Conservation (phyloP, 2,329 filamentous ascomycete genomes). For the Sphaerulina musiva region DNA sequence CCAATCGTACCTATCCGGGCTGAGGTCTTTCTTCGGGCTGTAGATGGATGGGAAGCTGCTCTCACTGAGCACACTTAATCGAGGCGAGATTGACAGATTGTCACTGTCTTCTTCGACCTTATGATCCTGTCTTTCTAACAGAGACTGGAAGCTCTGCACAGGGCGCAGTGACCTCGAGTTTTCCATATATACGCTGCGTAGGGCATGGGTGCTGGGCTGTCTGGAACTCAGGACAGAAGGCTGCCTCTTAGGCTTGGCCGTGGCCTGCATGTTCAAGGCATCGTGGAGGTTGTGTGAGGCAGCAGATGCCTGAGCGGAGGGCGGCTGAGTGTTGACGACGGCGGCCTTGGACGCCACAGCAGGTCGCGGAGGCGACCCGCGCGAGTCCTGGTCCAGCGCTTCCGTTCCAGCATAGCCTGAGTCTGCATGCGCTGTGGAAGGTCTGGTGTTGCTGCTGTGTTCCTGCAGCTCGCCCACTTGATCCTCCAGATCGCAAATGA, state of each 20-base stretch:
- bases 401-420: slow-evolving; percentile 34
- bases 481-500: slow-evolving; percentile 61
- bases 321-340: slow-evolving; percentile 5
- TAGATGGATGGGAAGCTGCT: slow-evolving; percentile 36
- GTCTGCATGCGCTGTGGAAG: slow-evolving; percentile 32
- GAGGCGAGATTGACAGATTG: slow-evolving; percentile 30
- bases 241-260: slow-evolving; percentile 26
- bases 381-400: slow-evolving; percentile 25
- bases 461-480: slow-evolving; percentile 27
- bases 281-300: slow-evolving; percentile 25
- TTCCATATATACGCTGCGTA: slow-evolving; percentile 34
- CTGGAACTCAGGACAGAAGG: slow-evolving; percentile 30
- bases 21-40: slow-evolving; percentile 27
- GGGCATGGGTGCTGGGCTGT: slow-evolving; percentile 32
- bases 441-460: slow-evolving; percentile 26
- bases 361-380: slow-evolving; percentile 25
- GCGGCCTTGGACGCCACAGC: slow-evolving; percentile 10
- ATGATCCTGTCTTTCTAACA: slow-evolving; percentile 30
- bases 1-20: slow-evolving; percentile 28
- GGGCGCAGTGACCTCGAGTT: slow-evolving; percentile 27
- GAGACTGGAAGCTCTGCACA: slow-evolving; percentile 34
- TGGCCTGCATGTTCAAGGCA: slow-evolving; percentile 21
- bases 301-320: slow-evolving; percentile 18
- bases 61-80: slow-evolving; percentile 34
- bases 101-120: slow-evolving; percentile 23